Base-by-base conservation (phyloP, 2,329 filamentous ascomycete species). In the Trichoderma atroviride region DNA sequence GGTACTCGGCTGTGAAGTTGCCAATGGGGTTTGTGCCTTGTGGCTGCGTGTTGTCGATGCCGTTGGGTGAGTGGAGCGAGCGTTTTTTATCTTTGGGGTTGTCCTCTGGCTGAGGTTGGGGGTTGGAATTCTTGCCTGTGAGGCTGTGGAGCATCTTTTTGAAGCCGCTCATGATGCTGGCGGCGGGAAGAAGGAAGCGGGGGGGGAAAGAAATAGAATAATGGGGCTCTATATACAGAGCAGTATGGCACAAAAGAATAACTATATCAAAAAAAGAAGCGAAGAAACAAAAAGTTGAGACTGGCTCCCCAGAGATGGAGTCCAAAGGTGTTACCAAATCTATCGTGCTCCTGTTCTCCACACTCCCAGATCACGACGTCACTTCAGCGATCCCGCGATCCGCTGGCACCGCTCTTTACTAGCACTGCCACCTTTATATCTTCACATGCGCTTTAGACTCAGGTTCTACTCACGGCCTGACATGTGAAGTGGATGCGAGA, bases 41-140 rank as follows among this genome's bases (percentile, higher is more conserved):
- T 2, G 78, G 75, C n/a, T 78, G 75, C 0, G 81, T 82, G 69
- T 80, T 81, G 70, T 83, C 81, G 11, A 76, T 57, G 69, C 69
- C 70, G 59, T 65, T 69, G 11, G 58, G 31, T 58, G 57, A 70
- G 31, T 35, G 24, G 22, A 6, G 33, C 9, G 35, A 11, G 19
- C 58, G 31, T 10, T 40, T 13, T 50, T 50, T 35, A n/a, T 24
- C 10, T 35, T 47, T 19, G 22, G 10, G 7, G 0, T 4, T 14
- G 5, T 35, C 9, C 3, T 47, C 16, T 35, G 62, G 14, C 14
- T 33, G 35, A 22, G 16, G 7, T 11, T 52, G 13, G 14, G 33
- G n/a, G 14, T 43, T 29, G 29, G 16, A 11, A 5, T 58, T 58
- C 33, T 52, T 57, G 19, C 66, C 52, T 6, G 35, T 63, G n/a